These are phyloP conservation scores for Coccomyxa sp. DNA, from an alignment of 139 green algal species.

Conservation along the genomic window DNA sequence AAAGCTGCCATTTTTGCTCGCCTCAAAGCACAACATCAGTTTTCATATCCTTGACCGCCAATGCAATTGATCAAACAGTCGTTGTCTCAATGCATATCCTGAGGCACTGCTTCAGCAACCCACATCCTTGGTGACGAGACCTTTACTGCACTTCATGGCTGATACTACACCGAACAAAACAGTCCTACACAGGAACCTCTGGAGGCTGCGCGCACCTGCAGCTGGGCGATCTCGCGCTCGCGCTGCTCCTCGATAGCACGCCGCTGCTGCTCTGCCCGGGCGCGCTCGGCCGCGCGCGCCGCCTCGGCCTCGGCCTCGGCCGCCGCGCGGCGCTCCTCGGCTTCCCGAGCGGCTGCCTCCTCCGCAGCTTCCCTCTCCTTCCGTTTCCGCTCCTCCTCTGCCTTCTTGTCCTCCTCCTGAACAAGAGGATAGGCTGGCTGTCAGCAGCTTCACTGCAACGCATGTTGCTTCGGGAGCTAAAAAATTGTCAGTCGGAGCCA, in stretches of 20 bases:
- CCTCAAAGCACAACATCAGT: neutral
- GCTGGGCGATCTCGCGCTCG: neutral
- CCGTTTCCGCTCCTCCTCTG: slow-evolving; percentile 17
- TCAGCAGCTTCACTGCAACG: neutral
- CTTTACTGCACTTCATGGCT: neutral
- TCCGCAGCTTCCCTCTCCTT: slow-evolving; percentile 11
- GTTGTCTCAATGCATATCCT: neutral
- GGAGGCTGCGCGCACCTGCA: neutral
- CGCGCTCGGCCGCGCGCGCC: neutral
- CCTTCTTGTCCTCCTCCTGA: slow-evolving; percentile 25
- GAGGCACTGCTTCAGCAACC: neutral
- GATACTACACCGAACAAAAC: neutral
- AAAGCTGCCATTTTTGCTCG: no score
- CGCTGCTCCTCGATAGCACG: neutral
- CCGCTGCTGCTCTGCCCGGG: neutral
- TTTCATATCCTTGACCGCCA: neutral
- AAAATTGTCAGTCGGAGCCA: neutral
- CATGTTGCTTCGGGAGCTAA: neutral
- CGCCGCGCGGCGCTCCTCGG: slow-evolving; percentile 4
- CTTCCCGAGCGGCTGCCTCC: slow-evolving; percentile 5
- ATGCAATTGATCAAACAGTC: neutral
- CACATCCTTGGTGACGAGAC: neutral
- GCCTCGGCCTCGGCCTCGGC: neutral
- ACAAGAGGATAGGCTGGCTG: neutral
- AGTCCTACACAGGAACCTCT: no score